phyloP scores from a whole-genome alignment of 176 grass and related monocot species.

The Eleusine coracana region DNA sequence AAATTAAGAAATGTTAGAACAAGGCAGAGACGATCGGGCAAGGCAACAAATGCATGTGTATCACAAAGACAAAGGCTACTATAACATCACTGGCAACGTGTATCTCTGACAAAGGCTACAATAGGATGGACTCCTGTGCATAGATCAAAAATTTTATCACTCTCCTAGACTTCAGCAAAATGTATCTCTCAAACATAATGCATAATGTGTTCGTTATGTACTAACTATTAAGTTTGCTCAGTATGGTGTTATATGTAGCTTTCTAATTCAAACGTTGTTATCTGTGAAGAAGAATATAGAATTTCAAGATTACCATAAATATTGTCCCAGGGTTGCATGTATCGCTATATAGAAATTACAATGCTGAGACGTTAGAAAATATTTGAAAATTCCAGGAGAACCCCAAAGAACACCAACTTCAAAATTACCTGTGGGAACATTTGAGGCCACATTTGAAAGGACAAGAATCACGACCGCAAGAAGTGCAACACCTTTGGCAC shows the following conservation, averaged over 20 bases:
- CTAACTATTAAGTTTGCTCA: neutral
- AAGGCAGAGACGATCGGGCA: neutral
- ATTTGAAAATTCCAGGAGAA: neutral
- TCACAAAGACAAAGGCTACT: neutral
- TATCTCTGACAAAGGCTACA: too few relatives aligned
- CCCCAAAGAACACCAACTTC: neutral
- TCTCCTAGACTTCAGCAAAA: neutral
- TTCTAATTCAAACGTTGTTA: neutral
- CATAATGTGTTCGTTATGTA: neutral
- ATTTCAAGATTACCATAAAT: constrained; percentile 5
- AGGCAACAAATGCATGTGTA: neutral
- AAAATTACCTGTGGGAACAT: constrained; percentile 83
- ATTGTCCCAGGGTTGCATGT: neutral
- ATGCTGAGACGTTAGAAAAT: neutral
- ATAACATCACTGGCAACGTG: neutral
- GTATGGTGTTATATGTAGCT: neutral
- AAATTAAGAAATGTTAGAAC: constrained; percentile 8
- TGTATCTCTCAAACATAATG: neutral
- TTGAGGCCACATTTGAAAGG: constrained; percentile 93
- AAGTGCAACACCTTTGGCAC: constrained; percentile 60
- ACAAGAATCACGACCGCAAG: constrained; percentile 74
- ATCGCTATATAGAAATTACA: neutral
- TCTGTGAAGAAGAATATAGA: neutral
- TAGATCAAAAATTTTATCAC: neutral
- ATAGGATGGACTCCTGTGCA: neutral